Evolutionary conservation across 805 yeast genomes (phyloP), one percentile per base, ranked within the genome.

Genomic region (Sugiyamaella marilandica): DNA sequence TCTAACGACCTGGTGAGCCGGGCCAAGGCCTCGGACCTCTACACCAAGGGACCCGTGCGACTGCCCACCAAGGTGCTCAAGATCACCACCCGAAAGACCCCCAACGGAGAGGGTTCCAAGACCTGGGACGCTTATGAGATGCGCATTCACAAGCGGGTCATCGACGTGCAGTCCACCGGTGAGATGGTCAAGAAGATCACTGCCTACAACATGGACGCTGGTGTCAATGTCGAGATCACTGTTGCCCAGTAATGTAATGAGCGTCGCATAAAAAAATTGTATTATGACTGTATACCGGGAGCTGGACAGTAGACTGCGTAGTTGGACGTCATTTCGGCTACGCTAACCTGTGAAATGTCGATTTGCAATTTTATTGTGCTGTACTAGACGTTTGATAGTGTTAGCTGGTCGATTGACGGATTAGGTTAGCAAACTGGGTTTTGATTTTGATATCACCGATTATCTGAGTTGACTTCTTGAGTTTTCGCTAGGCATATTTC

Each of bases 91-190:
- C 90, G 99, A 88, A 94, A 94, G 91, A 87, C 99, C 74, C 99
- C 99, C 73, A 95, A 95, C 79, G 99, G 99, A 94, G 97, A 94
- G 83, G 99, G 99, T 94, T 94, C 99, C 70, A 94, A 94, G 92
- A 94, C 99, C 71, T 94, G 97, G 97, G 99, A 94, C 76, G 81
- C 95, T 70, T 94, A 84, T 79, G 99, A 94, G 84, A 87, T 94
- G 96, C 92, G 97, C 87, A 90, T 94, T 84, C 99, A 94, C 96
- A 94, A 94, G 95, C 91, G 99, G 81, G 86, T 89, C 78, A 89
- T 94, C 73, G 97, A 91, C 81, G 84, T 94, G 77, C 92, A 87
- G 79, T 96, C 98, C 65, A 96, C 97, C 77, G 88, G 96, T 72
- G 79, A 81, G 63, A 76, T 83, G 65, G 96, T 92, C 77, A 90